phyloP scores from a whole-genome alignment of 441 rosid genomes.

The Mallotus repandus region DNA sequence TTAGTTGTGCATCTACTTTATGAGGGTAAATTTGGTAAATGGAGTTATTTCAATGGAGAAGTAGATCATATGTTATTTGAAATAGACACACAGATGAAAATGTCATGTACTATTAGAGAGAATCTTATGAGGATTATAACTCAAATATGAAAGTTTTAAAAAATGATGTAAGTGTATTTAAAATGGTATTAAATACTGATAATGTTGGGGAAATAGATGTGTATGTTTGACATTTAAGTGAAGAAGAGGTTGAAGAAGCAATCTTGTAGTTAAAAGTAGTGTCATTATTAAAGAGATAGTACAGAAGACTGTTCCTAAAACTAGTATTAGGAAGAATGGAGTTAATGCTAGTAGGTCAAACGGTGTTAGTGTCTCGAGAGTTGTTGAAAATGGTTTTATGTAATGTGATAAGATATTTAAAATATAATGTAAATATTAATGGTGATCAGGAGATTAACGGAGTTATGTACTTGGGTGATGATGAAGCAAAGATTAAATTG shows the following conservation, averaged over 20 bases:
- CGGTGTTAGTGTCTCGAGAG: no score
- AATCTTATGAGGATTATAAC: background rate
- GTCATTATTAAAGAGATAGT: no score
- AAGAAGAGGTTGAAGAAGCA: background rate
- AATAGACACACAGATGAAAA: background rate
- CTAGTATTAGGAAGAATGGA: no score
- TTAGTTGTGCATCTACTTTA: no score
- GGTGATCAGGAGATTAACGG: no score
- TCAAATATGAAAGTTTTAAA: background rate
- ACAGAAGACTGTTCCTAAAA: rapidly evolving
- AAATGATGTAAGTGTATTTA: background rate
- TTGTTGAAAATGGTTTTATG: no score
- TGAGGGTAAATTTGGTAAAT: background rate
- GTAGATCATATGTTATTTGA: background rate
- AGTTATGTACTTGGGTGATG: no score
- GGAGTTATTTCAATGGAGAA: background rate
- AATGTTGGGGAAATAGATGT: background rate
- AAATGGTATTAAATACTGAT: background rate
- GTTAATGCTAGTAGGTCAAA: no score
- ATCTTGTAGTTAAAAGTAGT: no score
- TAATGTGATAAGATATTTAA: no score
- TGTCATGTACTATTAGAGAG: background rate
- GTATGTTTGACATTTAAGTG: background rate
- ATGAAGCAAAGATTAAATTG: no score
- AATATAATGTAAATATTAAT: no score